These are phyloP conservation scores for Erysiphe neolycopersici DNA, from an alignment of 2,329 filamentous ascomycete genomes.

Conservation along the genomic window DNA sequence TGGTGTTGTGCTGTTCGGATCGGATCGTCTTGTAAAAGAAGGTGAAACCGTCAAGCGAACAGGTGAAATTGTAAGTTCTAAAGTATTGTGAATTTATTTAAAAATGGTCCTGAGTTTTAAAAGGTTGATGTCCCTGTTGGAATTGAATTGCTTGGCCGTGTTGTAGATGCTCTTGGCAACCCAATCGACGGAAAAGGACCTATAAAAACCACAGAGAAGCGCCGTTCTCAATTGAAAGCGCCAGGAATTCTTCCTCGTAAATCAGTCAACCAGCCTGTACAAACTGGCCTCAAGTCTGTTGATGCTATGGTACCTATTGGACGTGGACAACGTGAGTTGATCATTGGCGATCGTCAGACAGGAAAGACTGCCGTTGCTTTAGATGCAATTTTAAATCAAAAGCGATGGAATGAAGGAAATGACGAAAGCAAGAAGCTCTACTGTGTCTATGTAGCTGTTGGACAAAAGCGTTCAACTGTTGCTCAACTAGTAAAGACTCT, in stretches of 20 bases:
- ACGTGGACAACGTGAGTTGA: constrained; percentile 99
- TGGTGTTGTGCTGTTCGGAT: constrained; percentile 99
- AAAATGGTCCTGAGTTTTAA: constrained; percentile 4
- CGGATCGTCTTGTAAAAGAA: constrained; percentile 98
- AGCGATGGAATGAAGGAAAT: constrained; percentile 70
- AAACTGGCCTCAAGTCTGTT: constrained; percentile 98
- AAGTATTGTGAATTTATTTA: constrained; percentile 15
- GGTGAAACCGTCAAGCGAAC: constrained; percentile 99
- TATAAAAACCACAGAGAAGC: constrained; percentile 69
- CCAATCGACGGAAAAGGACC: constrained; percentile 99
- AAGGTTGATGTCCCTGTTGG: constrained; percentile 95
- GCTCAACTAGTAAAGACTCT: constrained; percentile 99
- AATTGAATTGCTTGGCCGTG: constrained; percentile 79
- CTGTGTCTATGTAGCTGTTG: constrained; percentile 97
- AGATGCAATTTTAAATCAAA: constrained; percentile 97
- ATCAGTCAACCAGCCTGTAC: constrained; percentile 95
- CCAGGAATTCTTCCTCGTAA: constrained; percentile 91
- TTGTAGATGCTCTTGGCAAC: constrained; percentile 95
- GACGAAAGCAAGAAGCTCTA: constrained; percentile 98
- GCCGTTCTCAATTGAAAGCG: constrained; percentile 96
- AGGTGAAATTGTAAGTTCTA: constrained; percentile 70
- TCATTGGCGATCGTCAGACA: constrained; percentile 99
- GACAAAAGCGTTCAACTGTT: constrained; percentile 98
- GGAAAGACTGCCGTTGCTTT: constrained; percentile 98
- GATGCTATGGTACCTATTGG: constrained; percentile 99